phyloP scores from a whole-genome alignment of 2,329 filamentous ascomycete species.

The Fusarium acutatum region DNA sequence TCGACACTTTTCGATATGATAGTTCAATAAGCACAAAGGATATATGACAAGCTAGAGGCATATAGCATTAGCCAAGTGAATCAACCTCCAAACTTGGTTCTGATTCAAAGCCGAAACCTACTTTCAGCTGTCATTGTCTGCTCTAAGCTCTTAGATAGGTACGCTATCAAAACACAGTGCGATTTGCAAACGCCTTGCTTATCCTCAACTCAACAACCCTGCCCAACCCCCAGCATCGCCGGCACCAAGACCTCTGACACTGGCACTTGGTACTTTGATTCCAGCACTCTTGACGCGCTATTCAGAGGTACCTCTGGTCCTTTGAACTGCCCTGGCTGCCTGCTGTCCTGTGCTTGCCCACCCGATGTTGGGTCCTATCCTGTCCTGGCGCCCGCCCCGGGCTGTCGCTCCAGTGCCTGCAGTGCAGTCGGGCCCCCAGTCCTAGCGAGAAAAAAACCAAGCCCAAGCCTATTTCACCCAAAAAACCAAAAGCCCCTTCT shows the following conservation, averaged over 20 bases:
- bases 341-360: conserved; percentile 23
- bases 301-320: conserved; percentile 23
- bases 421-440: not conserved
- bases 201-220: conserved; percentile 36
- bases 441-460: conserved; percentile 34
- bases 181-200: not conserved
- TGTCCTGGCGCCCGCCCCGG: conserved; percentile 19
- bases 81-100: not conserved
- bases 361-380: conserved; percentile 28
- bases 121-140: conserved; percentile 19
- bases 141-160: not conserved
- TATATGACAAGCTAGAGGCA: not conserved
- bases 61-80: not conserved
- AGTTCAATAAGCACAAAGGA: not conserved
- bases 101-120: conserved; percentile 9
- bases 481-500: conserved; percentile 42
- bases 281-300: not conserved
- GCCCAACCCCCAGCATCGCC: conserved; percentile 28
- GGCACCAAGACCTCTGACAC: conserved; percentile 3
- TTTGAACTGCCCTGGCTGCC: conserved; percentile 13
- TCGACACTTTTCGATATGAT: not conserved
- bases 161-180: conserved; percentile 36
- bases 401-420: conserved; percentile 18
- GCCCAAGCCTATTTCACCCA: conserved; percentile 33
- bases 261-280: conserved; percentile 29